Evolutionary conservation across 805 yeast species (phyloP), one percentile per base, ranked within the genome.

Genomic region (Isabelozyma heimii): DNA sequence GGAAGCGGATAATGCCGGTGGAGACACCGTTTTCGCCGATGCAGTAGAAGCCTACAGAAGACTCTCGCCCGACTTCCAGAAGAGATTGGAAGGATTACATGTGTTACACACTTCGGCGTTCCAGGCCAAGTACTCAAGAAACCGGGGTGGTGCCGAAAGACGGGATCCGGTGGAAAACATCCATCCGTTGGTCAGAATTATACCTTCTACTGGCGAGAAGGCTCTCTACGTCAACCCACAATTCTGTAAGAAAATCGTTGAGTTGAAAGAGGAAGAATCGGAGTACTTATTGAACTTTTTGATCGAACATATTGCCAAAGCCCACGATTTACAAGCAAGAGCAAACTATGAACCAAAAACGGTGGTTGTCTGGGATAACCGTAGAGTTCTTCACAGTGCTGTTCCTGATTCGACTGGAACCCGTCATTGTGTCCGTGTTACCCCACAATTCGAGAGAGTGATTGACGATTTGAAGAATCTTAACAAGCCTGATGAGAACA

Each of bases 401-500:
- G 60, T 65, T 30, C 45, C 26, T 14, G 65, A 63, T 40, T 49
- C 58, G 17, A 61, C 62, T 3, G 54, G 55, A 24, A 54, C 66
- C 3, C 67, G 76, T 55, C 67, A 65, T 45, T 72, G 72, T 5
- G 64, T 65, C 46, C 57, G 76, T 48, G 58, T 69, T 43, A 69
- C 76, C 27, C 73, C 75, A 3, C 72, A 67, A 52, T 75, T 70
- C 14, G 76, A 71, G 51, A 59, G 73, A 49, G 74, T 74, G 3
- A 63, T 70, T 14, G 61, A 58, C 15, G 65, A 67, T 51, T 62
- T 72, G 51, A 56, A 60, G 42, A 70, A 71, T 46, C 68, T 70
- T 61, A 72, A 70, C 57, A 62, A 59, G 50, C 56, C 55, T 2
- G 67, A 58, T 44, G 46, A 51, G 16, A 66, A 62, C 38, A n/a